Conservation (phyloP, 2,329 filamentous ascomycete genomes). For the Aspergillus hiratsukae region DNA sequence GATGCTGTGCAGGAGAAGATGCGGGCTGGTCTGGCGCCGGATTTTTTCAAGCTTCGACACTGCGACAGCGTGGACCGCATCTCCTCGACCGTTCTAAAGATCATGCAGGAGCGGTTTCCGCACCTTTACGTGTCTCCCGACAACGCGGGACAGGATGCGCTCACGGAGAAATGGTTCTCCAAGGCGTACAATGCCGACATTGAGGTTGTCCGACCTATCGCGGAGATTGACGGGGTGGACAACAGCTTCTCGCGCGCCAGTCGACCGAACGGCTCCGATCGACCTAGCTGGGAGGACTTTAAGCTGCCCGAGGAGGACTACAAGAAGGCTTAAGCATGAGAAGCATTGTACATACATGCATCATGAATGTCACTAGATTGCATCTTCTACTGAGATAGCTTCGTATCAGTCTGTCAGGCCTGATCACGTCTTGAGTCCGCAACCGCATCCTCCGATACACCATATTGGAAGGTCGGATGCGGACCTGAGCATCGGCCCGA, state of each 20-base stretch:
- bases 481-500: slow-evolving; percentile 13
- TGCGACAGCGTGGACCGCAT: slow-evolving; percentile 63
- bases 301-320: slow-evolving; percentile 22
- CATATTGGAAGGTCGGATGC: slow-evolving; percentile 11
- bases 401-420: neutral
- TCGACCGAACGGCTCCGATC: slow-evolving; percentile 51
- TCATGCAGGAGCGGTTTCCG: slow-evolving; percentile 51
- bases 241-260: slow-evolving; percentile 47
- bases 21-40: slow-evolving; percentile 44
- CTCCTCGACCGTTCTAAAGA: slow-evolving; percentile 54
- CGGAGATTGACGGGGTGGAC: slow-evolving; percentile 45
- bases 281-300: slow-evolving; percentile 44
- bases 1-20: slow-evolving; percentile 51
- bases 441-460: neutral
- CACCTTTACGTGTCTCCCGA: slow-evolving; percentile 46
- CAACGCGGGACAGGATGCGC: slow-evolving; percentile 34
- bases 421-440: neutral
- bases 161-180: slow-evolving; percentile 48
- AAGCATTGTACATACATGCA: neutral
- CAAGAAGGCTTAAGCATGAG: slow-evolving; percentile 15
- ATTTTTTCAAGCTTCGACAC: slow-evolving; percentile 56
- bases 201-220: slow-evolving; percentile 45
- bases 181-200: slow-evolving; percentile 44
- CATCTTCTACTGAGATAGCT: neutral
- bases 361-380: neutral